phyloP scores from a whole-genome alignment of 805 yeast genomes.

The Cyberlindnera petersonii region DNA sequence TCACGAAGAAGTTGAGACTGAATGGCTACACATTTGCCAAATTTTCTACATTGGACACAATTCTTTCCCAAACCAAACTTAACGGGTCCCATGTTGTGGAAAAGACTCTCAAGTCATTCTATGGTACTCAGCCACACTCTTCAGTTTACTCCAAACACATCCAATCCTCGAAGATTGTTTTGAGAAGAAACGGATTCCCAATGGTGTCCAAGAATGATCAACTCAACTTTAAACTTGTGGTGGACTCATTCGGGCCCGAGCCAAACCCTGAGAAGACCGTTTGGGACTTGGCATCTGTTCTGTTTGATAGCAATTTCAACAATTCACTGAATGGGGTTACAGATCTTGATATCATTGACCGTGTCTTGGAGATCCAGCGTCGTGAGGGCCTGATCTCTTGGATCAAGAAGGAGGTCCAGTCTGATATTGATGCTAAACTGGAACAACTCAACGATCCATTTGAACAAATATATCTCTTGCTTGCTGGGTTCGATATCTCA shows the following conservation, averaged over 20 bases:
- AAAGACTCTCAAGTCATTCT: constrained; percentile 3
- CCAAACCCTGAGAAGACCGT: constrained; percentile 29
- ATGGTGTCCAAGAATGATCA: constrained; percentile 28
- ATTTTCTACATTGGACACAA: constrained; percentile 20
- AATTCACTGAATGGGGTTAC: constrained; percentile 23
- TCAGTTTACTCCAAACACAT: constrained; percentile 27
- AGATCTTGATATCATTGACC: constrained; percentile 21
- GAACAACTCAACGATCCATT: constrained; percentile 40
- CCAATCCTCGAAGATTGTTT: constrained; percentile 19
- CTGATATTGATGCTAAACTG: constrained; percentile 33
- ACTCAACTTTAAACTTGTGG: constrained; percentile 31
- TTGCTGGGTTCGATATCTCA: constrained; percentile 53
- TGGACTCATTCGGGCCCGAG: constrained; percentile 17
- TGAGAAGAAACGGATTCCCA: constrained; percentile 37
- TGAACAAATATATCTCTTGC: constrained; percentile 45
- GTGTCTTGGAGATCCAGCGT: constrained; percentile 33
- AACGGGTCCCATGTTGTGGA: constrained; percentile 10
- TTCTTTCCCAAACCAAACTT: constrained; percentile 4
- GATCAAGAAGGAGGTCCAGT: constrained; percentile 44
- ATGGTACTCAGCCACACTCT: constrained; percentile 2
- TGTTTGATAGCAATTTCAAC: constrained; percentile 45
- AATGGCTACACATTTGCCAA: constrained; percentile 23
- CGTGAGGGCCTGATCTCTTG: constrained; percentile 50
- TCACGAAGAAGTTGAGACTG: constrained; percentile 29
- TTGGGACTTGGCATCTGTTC: constrained; percentile 57